phyloP scores from a whole-genome alignment of 1,284 basidiomycete species.

The Amylostereum chailletii region DNA sequence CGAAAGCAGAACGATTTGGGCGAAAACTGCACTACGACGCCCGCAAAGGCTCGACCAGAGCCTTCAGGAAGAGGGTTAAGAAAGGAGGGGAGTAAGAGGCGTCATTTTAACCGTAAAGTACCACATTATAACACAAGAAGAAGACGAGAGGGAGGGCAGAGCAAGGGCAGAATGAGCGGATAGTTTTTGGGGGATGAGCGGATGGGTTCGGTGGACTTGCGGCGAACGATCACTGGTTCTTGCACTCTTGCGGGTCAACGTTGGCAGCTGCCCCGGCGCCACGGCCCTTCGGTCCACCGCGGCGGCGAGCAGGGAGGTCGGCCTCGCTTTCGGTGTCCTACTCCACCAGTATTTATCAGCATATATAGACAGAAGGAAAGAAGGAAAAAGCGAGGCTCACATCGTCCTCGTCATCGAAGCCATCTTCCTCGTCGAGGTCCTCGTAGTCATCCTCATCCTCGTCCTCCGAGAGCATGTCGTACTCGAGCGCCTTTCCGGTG shows the following conservation, averaged over 20 bases:
- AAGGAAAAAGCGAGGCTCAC: conserved; percentile 15
- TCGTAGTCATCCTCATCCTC: conserved; percentile 57
- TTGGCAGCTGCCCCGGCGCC: conserved; percentile 28
- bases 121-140: not conserved
- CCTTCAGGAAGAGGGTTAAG: not conserved
- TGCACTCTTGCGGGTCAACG: conserved; percentile 76
- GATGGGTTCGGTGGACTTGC: not conserved
- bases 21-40: not conserved
- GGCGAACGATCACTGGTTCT: conserved; percentile 57
- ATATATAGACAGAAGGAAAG: conserved; percentile 4
- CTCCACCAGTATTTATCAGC: conserved; percentile 11
- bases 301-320: conserved; percentile 47
- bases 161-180: not conserved
- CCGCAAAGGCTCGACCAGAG: not conserved
- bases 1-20: too few relatives aligned
- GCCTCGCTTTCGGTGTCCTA: conserved; percentile 58
- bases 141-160: conserved; percentile 1
- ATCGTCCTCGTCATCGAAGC: conserved; percentile 43
- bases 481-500: conserved; percentile 92
- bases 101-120: too few relatives aligned
- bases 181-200: conserved; percentile 3
- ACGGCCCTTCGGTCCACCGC: conserved; percentile 47
- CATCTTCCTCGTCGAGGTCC: conserved; percentile 48
- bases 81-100: not conserved
- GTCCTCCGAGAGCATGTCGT: conserved; percentile 73